A percentile compares a stretch with the other conserved stretches of the same genome.
phyloP scores from a whole-genome alignment of 352 stramenopile genomes.

The Ophiocytium majus region DNA sequence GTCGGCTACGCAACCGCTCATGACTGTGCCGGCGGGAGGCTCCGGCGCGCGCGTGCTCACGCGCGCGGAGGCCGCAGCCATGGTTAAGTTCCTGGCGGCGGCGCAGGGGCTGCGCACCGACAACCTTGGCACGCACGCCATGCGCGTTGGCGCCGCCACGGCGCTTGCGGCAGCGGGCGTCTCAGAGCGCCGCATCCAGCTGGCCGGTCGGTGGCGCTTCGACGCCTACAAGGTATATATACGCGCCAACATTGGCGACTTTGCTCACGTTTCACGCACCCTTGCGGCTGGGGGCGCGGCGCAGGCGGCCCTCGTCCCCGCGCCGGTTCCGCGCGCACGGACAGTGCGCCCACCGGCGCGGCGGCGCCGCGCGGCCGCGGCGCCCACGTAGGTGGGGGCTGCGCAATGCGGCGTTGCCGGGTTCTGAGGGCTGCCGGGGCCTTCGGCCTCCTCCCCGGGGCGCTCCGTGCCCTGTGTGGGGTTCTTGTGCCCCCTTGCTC shows the following conservation, averaged over 20 bases:
- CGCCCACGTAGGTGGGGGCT: no score
- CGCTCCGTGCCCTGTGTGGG: no score
- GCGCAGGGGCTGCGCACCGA: neutral
- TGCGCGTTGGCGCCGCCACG: neutral
- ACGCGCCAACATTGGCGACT: neutral
- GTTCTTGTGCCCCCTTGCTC: no score
- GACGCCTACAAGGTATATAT: conserved; percentile 9
- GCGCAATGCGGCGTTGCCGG: no score
- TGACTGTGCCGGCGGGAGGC: neutral
- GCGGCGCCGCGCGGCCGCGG: no score
- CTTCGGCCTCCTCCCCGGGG: no score
- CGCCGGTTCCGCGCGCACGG: no score
- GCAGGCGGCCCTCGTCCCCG: no score
- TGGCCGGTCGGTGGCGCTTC: neutral
- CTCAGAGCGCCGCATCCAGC: neutral
- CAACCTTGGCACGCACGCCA: neutral
- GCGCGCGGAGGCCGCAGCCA: neutral
- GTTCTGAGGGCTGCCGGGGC: no score
- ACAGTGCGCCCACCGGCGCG: no score
- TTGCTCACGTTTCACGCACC: neutral
- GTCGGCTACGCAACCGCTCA: no score
- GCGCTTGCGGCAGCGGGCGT: neutral
- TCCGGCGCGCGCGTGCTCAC: neutral
- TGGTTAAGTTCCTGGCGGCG: neutral
- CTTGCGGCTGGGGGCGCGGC: no score